Evolutionary conservation across 2,329 filamentous ascomycete species (phyloP).

Genomic region (Aspergillus sp.): DNA sequence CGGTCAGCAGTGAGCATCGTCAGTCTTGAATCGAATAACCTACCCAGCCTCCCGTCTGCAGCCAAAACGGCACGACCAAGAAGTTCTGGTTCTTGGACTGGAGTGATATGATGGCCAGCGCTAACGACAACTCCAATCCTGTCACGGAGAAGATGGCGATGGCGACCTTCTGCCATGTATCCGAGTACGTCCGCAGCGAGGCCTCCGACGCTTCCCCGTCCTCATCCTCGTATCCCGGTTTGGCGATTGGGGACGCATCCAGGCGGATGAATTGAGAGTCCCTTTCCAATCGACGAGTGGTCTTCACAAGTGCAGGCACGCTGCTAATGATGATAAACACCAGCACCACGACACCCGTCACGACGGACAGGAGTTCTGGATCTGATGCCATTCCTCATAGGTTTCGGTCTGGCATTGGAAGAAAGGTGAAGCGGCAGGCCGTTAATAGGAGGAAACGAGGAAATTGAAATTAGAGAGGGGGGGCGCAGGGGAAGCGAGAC

Average conservation of each 20-base stretch:
- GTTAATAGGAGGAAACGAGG: background rate
- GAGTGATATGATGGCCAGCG: conserved; percentile 55
- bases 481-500: no score
- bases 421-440: background rate
- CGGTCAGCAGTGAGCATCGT: background rate
- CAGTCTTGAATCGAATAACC: conserved; percentile 29
- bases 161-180: conserved; percentile 55
- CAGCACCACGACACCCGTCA: conserved; percentile 25
- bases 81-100: conserved; percentile 18
- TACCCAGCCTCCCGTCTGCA: conserved; percentile 64
- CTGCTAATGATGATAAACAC: conserved; percentile 22
- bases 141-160: conserved; percentile 55
- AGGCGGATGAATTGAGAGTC: conserved; percentile 9
- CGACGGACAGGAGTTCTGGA: conserved; percentile 19
- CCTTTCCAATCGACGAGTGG: conserved; percentile 18
- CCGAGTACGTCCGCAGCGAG: conserved; percentile 62
- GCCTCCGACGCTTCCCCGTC: conserved; percentile 69
- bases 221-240: conserved; percentile 62
- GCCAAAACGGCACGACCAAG: conserved; percentile 57
- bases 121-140: conserved; percentile 58
- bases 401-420: background rate
- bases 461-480: no score
- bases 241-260: conserved; percentile 22
- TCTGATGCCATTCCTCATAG: conserved; percentile 23
- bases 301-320: conserved; percentile 26